Evolutionary conservation across 2,329 filamentous ascomycete species (phyloP).

Genomic region (Mollisia scopiformis): DNA sequence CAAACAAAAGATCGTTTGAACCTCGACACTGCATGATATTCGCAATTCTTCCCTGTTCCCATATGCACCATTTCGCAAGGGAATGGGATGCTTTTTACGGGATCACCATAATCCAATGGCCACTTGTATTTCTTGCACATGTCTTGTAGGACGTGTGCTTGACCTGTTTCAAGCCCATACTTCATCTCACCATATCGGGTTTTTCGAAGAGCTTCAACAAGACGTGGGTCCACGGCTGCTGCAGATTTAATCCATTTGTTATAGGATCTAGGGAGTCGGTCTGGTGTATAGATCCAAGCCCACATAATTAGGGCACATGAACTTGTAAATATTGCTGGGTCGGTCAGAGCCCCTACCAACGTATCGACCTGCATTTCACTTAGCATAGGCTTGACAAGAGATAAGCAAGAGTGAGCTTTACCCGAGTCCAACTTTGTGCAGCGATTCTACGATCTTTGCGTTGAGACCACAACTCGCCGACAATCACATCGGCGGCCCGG

Average conservation of each 20-base stretch:
- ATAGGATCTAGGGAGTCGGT: conserved; percentile 72
- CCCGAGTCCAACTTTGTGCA: conserved; percentile 50
- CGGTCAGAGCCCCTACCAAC: conserved; percentile 51
- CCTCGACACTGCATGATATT: conserved; percentile 70
- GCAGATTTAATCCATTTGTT: conserved; percentile 81
- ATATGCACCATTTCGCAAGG: conserved; percentile 87
- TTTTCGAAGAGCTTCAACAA: conserved; percentile 74
- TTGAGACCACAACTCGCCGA: conserved; percentile 66
- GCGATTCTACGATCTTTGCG: conserved; percentile 49
- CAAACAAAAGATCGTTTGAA: conserved; percentile 73
- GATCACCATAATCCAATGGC: conserved; percentile 75
- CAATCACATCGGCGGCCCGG: conserved; percentile 71
- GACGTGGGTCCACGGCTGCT: conserved; percentile 73
- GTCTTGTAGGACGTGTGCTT: conserved; percentile 65
- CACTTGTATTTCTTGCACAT: conserved; percentile 75
- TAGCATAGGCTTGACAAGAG: not conserved
- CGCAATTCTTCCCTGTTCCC: conserved; percentile 73
- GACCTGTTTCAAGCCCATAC: conserved; percentile 75
- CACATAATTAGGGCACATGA: conserved; percentile 83
- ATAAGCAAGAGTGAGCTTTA: conserved; percentile 31
- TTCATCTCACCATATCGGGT: conserved; percentile 64
- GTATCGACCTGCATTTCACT: conserved; percentile 33
- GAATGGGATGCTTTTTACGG: conserved; percentile 68
- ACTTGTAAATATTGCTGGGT: conserved; percentile 71
- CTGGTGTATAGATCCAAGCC: conserved; percentile 81